Percentiles rank a stretch among this genome's conserved stretches.
Conservation (phyloP, 371 early-diverging fungal species). For the Antonospora locustae region DNA sequence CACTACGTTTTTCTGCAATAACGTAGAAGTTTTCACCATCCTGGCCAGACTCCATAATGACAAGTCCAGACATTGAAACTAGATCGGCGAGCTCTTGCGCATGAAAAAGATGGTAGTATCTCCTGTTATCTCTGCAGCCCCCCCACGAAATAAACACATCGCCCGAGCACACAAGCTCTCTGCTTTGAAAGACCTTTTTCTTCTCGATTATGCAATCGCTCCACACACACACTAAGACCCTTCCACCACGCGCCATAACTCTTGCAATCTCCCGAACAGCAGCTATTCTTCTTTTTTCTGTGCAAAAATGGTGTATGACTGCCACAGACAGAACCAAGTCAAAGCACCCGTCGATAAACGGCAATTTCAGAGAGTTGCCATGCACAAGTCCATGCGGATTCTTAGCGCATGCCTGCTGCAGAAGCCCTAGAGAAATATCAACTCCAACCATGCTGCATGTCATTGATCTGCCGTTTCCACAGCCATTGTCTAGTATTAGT, state of each 20-base stretch:
- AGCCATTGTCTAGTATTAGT: conserved; percentile 50
- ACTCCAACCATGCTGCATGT: conserved; percentile 33
- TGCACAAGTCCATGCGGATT: conserved; percentile 16
- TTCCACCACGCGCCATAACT: conserved; percentile 35
- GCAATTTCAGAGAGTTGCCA: conserved; percentile 29
- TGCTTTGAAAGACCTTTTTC: too few relatives aligned
- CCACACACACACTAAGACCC: conserved; percentile 51
- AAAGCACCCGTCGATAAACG: conserved; percentile 31
- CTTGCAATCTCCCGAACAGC: conserved; percentile 33
- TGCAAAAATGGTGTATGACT: conserved; percentile 53
- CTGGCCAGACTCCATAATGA: too few relatives aligned
- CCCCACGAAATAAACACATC: conserved; percentile 52
- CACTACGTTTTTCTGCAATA: too few relatives aligned
- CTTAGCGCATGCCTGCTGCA: conserved; percentile 10
- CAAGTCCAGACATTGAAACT: too few relatives aligned
- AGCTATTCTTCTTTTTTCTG: conserved; percentile 34
- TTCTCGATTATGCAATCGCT: conserved; percentile 28
- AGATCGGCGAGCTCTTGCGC: conserved; percentile 26
- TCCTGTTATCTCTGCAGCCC: conserved; percentile 23
- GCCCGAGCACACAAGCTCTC: too few relatives aligned
- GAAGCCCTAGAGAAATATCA: conserved; percentile 39
- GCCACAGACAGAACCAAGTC: conserved; percentile 50
- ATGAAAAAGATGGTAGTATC: conserved; percentile 50
- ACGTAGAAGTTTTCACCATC: too few relatives aligned
- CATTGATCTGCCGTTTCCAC: conserved; percentile 52